phyloP scores from a whole-genome alignment of 192 early-diverging fungal genomes.

The Backusella morwellensis region DNA sequence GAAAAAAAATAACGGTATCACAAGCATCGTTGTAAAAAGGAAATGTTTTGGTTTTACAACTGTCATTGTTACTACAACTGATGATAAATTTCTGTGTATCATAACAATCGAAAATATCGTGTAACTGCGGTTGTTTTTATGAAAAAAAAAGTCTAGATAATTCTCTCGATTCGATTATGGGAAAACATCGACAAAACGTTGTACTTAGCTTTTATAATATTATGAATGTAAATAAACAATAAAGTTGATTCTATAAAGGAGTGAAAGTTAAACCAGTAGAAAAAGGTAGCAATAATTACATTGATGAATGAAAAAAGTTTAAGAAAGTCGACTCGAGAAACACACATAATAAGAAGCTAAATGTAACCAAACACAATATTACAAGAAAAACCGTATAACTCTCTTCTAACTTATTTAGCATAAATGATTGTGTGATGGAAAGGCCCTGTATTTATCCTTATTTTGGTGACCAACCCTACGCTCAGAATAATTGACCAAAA shows the following conservation, averaged over 20 bases:
- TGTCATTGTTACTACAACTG: neutral
- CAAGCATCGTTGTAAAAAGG: neutral
- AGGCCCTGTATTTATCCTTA: neutral
- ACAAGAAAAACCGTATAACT: neutral
- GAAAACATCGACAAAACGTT: neutral
- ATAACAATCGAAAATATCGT: neutral
- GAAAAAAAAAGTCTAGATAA: slow-evolving; percentile 5
- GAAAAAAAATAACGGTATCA: neutral
- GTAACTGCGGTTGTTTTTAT: neutral
- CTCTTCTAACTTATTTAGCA: neutral
- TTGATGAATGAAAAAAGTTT: neutral
- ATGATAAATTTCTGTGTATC: neutral
- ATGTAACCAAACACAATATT: neutral
- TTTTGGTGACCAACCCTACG: neutral
- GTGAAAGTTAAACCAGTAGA: neutral
- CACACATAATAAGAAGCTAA: neutral
- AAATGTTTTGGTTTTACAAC: neutral
- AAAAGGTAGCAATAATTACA: neutral
- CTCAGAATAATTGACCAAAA: neutral
- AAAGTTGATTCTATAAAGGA: neutral
- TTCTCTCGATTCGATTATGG: neutral
- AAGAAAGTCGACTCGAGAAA: neutral
- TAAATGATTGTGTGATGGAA: neutral
- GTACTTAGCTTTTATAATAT: neutral
- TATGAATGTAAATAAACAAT: neutral